Conservation (phyloP, 345 rosid species). For the Pistacia integerrima region DNA sequence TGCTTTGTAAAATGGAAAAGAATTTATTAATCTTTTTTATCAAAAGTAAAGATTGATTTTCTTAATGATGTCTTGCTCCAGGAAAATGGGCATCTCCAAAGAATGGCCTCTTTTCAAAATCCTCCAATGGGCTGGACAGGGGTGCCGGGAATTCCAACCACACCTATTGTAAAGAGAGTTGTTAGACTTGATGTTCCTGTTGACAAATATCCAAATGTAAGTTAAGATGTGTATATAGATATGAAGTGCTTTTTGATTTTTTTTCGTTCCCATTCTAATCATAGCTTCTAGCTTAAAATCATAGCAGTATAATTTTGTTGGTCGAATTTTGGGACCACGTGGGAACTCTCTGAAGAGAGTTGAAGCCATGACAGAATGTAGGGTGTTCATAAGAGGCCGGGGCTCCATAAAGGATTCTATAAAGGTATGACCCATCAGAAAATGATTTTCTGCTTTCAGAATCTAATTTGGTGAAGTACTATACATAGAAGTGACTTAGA, state of each 20-base stretch:
- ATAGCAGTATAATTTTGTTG: slow-evolving; percentile 90
- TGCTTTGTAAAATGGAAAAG: slow-evolving; percentile 5
- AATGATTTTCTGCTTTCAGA: neutral
- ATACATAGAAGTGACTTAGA: neutral
- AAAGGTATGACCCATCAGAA: slow-evolving; percentile 52
- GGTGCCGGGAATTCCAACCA: slow-evolving; percentile 57
- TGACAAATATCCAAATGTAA: slow-evolving; percentile 85
- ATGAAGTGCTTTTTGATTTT: slow-evolving; percentile 1
- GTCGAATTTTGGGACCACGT: slow-evolving; percentile 94
- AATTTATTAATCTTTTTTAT: neutral
- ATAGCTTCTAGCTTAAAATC: slow-evolving; percentile 27
- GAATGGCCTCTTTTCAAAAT: slow-evolving; percentile 61
- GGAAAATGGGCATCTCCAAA: slow-evolving; percentile 82
- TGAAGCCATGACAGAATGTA: slow-evolving; percentile 78
- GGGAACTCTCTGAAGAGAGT: slow-evolving; percentile 96
- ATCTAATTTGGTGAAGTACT: slow-evolving; percentile 12
- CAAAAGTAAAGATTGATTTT: neutral
- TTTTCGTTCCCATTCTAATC: slow-evolving; percentile 17
- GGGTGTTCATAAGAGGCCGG: slow-evolving; percentile 89
- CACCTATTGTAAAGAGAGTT: slow-evolving; percentile 72
- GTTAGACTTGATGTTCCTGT: slow-evolving; percentile 93
- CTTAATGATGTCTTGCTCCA: slow-evolving; percentile 35
- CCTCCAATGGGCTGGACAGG: slow-evolving; percentile 79
- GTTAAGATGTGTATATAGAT: slow-evolving; percentile 21
- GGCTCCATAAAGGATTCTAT: slow-evolving; percentile 89